Percentiles rank a stretch among this genome's conserved stretches.
These are phyloP conservation scores for Phytopythium vexans DNA, from an alignment of 352 stramenopile species.

Conservation along the genomic window DNA sequence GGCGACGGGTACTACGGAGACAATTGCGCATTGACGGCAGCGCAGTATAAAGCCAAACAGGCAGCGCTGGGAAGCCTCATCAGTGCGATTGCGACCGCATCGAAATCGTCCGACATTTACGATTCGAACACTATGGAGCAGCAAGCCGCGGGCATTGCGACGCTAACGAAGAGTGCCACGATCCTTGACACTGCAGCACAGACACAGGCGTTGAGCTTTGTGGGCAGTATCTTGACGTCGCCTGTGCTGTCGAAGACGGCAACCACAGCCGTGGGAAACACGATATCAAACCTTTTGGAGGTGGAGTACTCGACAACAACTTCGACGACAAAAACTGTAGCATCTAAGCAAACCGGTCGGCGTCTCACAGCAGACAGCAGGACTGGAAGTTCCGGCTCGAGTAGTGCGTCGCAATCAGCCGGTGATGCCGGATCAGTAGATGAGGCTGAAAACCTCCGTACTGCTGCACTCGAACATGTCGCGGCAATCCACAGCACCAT, in stretches of 20 bases:
- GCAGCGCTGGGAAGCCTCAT: slow-evolving; percentile 47
- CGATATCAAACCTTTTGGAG: slow-evolving; percentile 63
- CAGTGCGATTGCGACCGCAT: slow-evolving; percentile 50
- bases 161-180: slow-evolving; percentile 58
- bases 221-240: slow-evolving; percentile 51
- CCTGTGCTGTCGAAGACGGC: slow-evolving; percentile 50
- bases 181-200: slow-evolving; percentile 51
- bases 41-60: slow-evolving; percentile 50
- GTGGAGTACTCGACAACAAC: slow-evolving; percentile 13
- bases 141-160: slow-evolving; percentile 56
- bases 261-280: slow-evolving; percentile 42
- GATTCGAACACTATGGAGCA: slow-evolving; percentile 59
- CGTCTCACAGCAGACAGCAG: slow-evolving; percentile 5
- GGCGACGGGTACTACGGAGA: slow-evolving; percentile 46
- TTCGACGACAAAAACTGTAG: slow-evolving; percentile 1
- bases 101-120: slow-evolving; percentile 40
- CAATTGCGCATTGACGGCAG: slow-evolving; percentile 53
- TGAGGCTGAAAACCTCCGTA: too few relatives aligned
- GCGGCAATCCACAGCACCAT: slow-evolving; percentile 46
- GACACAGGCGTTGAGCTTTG: slow-evolving; percentile 42
- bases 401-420: slow-evolving; percentile 2
- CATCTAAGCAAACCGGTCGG: slow-evolving; percentile 8
- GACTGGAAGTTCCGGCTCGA: slow-evolving; percentile 7
- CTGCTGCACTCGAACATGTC: slow-evolving; percentile 8
- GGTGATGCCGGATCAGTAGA: too few relatives aligned